Conservation (phyloP, 1,139 yeast genomes). For the Candida sojae region DNA sequence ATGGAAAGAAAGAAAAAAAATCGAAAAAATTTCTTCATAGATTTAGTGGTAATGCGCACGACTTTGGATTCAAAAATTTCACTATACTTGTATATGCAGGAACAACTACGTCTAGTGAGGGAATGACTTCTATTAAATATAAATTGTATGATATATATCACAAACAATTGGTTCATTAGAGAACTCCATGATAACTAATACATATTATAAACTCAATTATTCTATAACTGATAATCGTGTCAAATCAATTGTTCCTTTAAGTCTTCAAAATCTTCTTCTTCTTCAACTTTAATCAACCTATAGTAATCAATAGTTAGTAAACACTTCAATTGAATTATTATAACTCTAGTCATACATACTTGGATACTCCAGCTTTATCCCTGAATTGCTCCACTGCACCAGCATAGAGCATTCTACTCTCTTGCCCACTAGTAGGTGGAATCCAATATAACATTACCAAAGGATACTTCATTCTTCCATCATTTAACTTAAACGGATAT, state of each 20-base stretch:
- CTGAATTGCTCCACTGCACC: conserved; percentile 83
- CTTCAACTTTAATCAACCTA: conserved; percentile 54
- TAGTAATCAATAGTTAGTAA: conserved; percentile 24
- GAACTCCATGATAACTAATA: not conserved
- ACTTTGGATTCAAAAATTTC: conserved; percentile 3
- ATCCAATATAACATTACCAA: conserved; percentile 80
- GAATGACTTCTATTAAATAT: too few relatives aligned
- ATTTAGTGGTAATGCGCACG: conserved; percentile 10
- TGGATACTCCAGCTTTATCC: conserved; percentile 73
- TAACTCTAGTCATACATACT: conserved; percentile 37
- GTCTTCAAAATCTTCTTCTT: conserved; percentile 63
- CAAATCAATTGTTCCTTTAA: conserved; percentile 28
- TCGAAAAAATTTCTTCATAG: not conserved
- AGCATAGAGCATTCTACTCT: conserved; percentile 82
- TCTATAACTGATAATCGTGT: not conserved
- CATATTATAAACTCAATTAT: not conserved
- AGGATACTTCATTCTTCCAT: conserved; percentile 76
- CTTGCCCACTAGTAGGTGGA: conserved; percentile 82
- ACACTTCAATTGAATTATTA: not conserved
- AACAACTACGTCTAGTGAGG: not conserved
- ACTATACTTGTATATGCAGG: not conserved
- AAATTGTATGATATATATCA: too few relatives aligned
- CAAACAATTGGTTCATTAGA: too few relatives aligned
- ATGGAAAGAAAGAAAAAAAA: not conserved
- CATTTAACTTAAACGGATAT: conserved; percentile 68